A percentile compares a stretch with the other conserved stretches of the same genome.
Conservation (phyloP, 345 rosid genomes). For the Alliaria petiolata region DNA sequence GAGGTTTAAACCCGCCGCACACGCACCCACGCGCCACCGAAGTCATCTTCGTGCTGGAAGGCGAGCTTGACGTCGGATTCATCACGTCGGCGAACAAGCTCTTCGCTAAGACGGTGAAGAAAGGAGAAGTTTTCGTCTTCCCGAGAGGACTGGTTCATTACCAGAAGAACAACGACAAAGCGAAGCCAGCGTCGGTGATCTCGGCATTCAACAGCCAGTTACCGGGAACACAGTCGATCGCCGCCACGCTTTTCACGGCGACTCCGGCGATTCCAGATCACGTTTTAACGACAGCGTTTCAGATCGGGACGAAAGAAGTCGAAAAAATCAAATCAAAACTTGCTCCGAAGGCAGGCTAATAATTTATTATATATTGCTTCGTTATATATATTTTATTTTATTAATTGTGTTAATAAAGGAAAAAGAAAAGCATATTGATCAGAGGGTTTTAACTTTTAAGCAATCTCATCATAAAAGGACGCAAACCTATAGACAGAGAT, state of each 20-base stretch:
- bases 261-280: slow-evolving; percentile 50
- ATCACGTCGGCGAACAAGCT: slow-evolving; percentile 56
- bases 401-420: neutral
- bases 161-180: slow-evolving; percentile 57
- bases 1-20: slow-evolving; percentile 68
- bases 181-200: slow-evolving; percentile 40
- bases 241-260: slow-evolving; percentile 42
- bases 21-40: slow-evolving; percentile 75
- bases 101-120: slow-evolving; percentile 47
- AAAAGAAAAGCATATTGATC: neutral
- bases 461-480: neutral
- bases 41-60: slow-evolving; percentile 52
- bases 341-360: slow-evolving; percentile 47
- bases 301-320: slow-evolving; percentile 56
- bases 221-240: slow-evolving; percentile 65
- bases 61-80: slow-evolving; percentile 61
- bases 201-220: slow-evolving; percentile 61
- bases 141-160: slow-evolving; percentile 63
- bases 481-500: slow-evolving; percentile 1
- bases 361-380: neutral
- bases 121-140: slow-evolving; percentile 58
- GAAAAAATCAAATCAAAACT: slow-evolving; percentile 49
- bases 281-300: slow-evolving; percentile 54
- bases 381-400: slow-evolving; percentile 2
- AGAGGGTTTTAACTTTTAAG: neutral